phyloP scores from a whole-genome alignment of 441 rosid species.

The Jatropha multifida region DNA sequence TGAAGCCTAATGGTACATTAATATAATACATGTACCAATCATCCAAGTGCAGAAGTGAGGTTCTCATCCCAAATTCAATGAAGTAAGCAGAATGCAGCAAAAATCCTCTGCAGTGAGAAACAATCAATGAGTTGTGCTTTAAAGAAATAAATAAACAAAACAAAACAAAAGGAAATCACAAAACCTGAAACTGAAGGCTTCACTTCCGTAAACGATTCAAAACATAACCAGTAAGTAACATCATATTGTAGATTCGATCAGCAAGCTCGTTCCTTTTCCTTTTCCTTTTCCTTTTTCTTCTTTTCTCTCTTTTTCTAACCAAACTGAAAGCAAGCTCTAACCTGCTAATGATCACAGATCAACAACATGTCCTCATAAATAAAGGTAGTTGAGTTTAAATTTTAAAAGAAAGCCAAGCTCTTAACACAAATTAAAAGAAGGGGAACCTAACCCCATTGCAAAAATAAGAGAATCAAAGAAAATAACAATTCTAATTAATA shows the following conservation, averaged over 20 bases:
- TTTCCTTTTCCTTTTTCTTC: background rate
- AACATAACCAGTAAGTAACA: background rate
- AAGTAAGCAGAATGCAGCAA: background rate
- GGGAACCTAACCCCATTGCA: background rate
- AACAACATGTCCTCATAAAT: background rate
- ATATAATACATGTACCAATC: constrained; percentile 4
- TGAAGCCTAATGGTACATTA: constrained; percentile 22
- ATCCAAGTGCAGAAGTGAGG: background rate
- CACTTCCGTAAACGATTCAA: background rate
- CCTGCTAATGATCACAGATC: background rate
- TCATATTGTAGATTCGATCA: background rate
- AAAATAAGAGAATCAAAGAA: background rate
- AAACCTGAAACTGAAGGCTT: background rate
- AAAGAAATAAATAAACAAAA: background rate
- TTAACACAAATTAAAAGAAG: background rate
- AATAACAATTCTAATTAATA: background rate
- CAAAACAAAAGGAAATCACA: background rate
- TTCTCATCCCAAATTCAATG: constrained; percentile 10
- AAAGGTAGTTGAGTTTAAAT: background rate
- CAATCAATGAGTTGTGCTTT: background rate
- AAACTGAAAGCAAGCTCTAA: background rate
- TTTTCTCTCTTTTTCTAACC: too few species aligned
- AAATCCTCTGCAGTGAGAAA: background rate
- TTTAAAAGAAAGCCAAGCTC: background rate
- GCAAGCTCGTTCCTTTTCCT: background rate